Evolutionary conservation across 2,329 filamentous ascomycete genomes (phyloP), one percentile per base, ranked within the genome.

Genomic region (Coniella vitis): DNA sequence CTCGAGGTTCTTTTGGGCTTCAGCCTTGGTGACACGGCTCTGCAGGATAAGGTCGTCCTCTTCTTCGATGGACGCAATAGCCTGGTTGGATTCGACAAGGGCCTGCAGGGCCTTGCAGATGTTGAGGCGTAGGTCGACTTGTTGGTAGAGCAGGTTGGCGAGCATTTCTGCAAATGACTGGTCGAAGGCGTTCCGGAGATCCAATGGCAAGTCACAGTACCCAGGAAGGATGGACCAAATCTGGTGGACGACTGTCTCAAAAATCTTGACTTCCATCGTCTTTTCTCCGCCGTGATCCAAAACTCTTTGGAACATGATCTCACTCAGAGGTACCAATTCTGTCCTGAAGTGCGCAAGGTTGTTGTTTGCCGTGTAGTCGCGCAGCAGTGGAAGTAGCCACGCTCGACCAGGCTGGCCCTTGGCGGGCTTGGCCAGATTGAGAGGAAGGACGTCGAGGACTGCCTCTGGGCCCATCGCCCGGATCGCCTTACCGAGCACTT

Each of bases 221-320:
- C 93, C 93, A 0, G 93, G 91, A 14, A 98, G 76, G 45, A 87
- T 84, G 1, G 88, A 89, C 93, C 93, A 98, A 37, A 91, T 90
- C 63, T 98, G 93, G 57, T 94, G 86, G 8, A 98, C 88, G 4
- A 98, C 74, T 0, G 93, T 97, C 69, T 98, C 91, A 63, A 93
- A 98, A 51, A 98, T 94, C 74, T 98, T 98, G 62, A 93, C 79
- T 65, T 97, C 90, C 78, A 95, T 90, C 0, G 89, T 93, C 74
- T 95, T 96, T 62, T 91, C 87, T 19, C 79, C 72, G 13, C 86
- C 87, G 59, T 94, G 86, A 54, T 95, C 85, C 40, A 95, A 72
- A 4, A 97, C 87, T 56, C 80, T 83, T 64, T 97, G 88, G 65
- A 91, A 96, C 74, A 98, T 87, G 43, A 79, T 70, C 64, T 95